Evolutionary conservation across 2,329 filamentous ascomycete species (phyloP).

Genomic region (Claviceps capensis): DNA sequence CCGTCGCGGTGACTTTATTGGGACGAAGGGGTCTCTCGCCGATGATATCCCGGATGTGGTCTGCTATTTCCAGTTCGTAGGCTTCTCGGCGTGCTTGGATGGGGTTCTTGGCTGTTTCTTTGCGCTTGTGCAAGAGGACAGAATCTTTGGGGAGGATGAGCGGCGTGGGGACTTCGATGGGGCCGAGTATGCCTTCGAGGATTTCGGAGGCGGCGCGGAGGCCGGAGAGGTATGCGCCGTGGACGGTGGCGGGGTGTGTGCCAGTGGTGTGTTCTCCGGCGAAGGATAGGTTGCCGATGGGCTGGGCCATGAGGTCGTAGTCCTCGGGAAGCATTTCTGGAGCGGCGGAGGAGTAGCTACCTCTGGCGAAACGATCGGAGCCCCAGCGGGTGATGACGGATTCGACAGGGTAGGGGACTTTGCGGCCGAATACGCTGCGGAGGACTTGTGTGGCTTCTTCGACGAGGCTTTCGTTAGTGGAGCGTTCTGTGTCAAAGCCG

Average conservation of each 20-base stretch:
- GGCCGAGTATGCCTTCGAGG: constrained; percentile 64
- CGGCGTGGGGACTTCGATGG: constrained; percentile 62
- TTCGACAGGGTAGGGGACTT: constrained; percentile 68
- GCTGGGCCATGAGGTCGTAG: constrained; percentile 79
- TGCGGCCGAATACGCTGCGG: constrained; percentile 55
- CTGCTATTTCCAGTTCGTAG: constrained; percentile 41
- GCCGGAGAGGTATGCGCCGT: constrained; percentile 90
- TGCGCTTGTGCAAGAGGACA: constrained; percentile 39
- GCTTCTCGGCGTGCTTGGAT: constrained; percentile 39
- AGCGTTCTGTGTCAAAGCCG: constrained; percentile 72
- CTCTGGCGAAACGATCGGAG: constrained; percentile 77
- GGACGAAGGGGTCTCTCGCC: constrained; percentile 67
- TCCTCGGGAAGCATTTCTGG: constrained; percentile 71
- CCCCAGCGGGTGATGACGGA: constrained; percentile 88
- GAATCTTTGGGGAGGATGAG: constrained; percentile 55
- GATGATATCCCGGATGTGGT: constrained; percentile 40
- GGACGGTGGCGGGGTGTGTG: constrained; percentile 91
- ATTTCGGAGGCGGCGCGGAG: constrained; percentile 81
- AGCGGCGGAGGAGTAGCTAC: constrained; percentile 90
- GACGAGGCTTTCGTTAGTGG: constrained; percentile 62
- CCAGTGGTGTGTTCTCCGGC: constrained; percentile 93
- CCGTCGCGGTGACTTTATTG: constrained; percentile 61
- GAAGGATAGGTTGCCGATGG: constrained; percentile 82
- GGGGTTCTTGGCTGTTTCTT: constrained; percentile 33
- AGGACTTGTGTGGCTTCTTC: constrained; percentile 69